Percentiles rank a stretch among this genome's conserved stretches.
Conservation (phyloP, 768 basidiomycete genomes). For the Trametes elegans region DNA sequence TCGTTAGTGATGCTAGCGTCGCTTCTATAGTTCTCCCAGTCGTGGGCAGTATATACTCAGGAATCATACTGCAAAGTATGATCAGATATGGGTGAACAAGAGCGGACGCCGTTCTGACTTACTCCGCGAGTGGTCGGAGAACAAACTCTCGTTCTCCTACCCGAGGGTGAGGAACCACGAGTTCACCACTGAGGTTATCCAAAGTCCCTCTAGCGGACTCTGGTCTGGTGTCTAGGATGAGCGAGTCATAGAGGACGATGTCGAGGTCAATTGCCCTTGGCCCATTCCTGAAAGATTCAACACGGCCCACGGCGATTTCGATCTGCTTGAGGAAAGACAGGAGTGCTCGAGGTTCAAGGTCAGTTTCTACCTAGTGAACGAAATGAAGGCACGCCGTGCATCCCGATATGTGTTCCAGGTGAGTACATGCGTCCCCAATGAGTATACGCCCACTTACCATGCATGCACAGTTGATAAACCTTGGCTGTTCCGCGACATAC, state of each 20-base stretch:
- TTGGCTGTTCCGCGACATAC: constrained; percentile 90
- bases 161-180: constrained; percentile 84
- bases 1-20: constrained; percentile 44
- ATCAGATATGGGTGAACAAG: neutral
- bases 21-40: constrained; percentile 44
- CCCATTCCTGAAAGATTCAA: constrained; percentile 77
- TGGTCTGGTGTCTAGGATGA: constrained; percentile 55
- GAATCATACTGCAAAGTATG: constrained; percentile 65
- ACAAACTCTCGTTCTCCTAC: constrained; percentile 90
- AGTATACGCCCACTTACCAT: constrained; percentile 51
- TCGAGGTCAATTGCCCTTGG: constrained; percentile 92
- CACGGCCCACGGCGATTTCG: constrained; percentile 74
- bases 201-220: constrained; percentile 37
- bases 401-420: neutral
- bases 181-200: constrained; percentile 60
- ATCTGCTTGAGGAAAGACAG: constrained; percentile 67
- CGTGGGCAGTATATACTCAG: constrained; percentile 66
- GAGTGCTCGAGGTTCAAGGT: constrained; percentile 55
- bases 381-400: neutral
- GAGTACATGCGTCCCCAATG: neutral
- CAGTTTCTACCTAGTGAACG: constrained; percentile 75
- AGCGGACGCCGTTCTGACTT: too few species aligned
- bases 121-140: constrained; percentile 86
- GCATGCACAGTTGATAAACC: constrained; percentile 90
- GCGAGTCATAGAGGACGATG: constrained; percentile 69